These are phyloP conservation scores for Dryas drummondii DNA, from an alignment of 306 rosid species.

Conservation along the genomic window DNA sequence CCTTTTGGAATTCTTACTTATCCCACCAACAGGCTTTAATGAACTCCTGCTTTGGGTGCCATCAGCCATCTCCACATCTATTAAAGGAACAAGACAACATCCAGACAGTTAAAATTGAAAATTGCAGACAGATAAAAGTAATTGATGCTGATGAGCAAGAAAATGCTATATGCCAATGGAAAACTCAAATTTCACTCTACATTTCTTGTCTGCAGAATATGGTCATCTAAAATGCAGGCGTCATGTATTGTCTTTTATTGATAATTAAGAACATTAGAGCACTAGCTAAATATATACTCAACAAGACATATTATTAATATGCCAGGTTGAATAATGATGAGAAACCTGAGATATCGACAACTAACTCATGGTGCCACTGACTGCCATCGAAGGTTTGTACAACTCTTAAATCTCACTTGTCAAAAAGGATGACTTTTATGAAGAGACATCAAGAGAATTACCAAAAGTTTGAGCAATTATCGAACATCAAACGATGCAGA, in stretches of 20 bases:
- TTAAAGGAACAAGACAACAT: slow-evolving; percentile 2
- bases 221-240: not conserved
- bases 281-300: not conserved
- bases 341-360: not conserved
- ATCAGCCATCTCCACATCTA: slow-evolving; percentile 72
- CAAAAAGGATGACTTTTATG: not conserved
- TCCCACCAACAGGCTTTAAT: slow-evolving; percentile 65
- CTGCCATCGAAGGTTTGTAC: not conserved
- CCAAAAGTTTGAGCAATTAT: not conserved
- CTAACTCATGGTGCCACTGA: not conserved
- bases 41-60: slow-evolving; percentile 36
- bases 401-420: not conserved
- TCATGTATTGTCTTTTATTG: not conserved
- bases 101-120: not conserved
- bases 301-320: not conserved
- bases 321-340: not conserved
- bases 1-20: slow-evolving; percentile 66
- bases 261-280: not conserved
- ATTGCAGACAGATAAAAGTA: not conserved
- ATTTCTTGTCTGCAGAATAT: not conserved
- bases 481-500: not conserved
- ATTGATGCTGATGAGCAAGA: not conserved
- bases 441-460: not conserved
- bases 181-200: not conserved
- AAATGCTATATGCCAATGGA: not conserved